A percentile compares a stretch with the other conserved stretches of the same genome.
Conservation (phyloP, 306 rosid genomes). For the Prunus dulcis region DNA sequence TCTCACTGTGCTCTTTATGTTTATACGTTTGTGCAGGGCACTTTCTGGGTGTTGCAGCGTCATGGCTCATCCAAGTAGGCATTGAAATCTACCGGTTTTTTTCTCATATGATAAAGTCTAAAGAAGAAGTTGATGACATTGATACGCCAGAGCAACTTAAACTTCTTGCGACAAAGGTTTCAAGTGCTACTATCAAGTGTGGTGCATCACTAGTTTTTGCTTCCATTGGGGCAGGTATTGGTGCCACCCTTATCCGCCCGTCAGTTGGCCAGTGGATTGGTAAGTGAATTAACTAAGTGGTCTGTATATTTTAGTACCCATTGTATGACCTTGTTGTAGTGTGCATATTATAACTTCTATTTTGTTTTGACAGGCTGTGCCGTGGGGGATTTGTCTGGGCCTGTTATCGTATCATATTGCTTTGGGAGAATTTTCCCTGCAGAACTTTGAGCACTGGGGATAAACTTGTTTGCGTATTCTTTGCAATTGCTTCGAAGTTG, state of each 20-base stretch:
- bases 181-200: slow-evolving; percentile 51
- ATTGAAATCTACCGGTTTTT: slow-evolving; percentile 49
- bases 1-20: slow-evolving; percentile 18
- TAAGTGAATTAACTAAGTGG: slow-evolving; percentile 28
- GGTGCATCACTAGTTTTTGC: slow-evolving; percentile 68
- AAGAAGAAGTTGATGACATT: slow-evolving; percentile 34
- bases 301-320: background rate
- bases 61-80: slow-evolving; percentile 81
- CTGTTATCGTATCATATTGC: slow-evolving; percentile 46
- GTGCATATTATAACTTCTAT: background rate
- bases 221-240: slow-evolving; percentile 78
- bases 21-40: slow-evolving; percentile 43
- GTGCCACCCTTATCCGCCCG: slow-evolving; percentile 67
- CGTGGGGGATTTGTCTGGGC: slow-evolving; percentile 80
- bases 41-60: slow-evolving; percentile 69
- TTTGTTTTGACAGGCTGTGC: slow-evolving; percentile 56
- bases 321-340: background rate
- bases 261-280: slow-evolving; percentile 79
- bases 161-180: slow-evolving; percentile 45
- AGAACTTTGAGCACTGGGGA: slow-evolving; percentile 35
- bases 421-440: slow-evolving; percentile 32
- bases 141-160: slow-evolving; percentile 30
- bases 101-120: slow-evolving; percentile 17
- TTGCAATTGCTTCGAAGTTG: slow-evolving; percentile 25
- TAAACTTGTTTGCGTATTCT: slow-evolving; percentile 12